These are phyloP conservation scores for Fraxinus xanthoxyloides DNA, from an alignment of 305 asterid genomes.

Conservation along the genomic window DNA sequence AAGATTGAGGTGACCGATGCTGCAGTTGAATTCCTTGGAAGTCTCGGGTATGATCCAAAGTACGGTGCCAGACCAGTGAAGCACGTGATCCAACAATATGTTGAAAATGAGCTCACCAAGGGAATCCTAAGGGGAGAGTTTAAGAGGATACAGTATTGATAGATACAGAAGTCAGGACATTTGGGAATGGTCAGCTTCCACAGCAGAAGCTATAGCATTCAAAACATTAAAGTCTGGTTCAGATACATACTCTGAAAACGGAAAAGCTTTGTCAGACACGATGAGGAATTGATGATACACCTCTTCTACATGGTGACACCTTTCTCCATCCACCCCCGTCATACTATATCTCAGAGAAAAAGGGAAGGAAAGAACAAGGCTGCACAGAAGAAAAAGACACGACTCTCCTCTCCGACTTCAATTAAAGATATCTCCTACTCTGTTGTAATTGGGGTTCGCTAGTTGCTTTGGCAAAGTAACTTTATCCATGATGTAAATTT, in stretches of 20 bases:
- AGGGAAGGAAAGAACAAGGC: neutral
- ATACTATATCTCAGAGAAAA: neutral
- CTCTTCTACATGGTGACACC: neutral
- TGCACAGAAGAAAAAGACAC: neutral
- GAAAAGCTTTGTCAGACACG: constrained; percentile 45
- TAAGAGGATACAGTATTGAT: constrained; percentile 56
- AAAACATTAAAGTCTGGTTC: constrained; percentile 39
- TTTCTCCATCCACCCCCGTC: neutral
- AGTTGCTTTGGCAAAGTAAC: neutral
- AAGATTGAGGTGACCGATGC: constrained; percentile 68
- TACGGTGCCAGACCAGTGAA: constrained; percentile 97
- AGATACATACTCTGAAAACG: constrained; percentile 39
- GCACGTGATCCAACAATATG: constrained; percentile 77
- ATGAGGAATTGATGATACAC: constrained; percentile 11
- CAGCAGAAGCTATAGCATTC: constrained; percentile 76
- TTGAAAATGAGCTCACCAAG: constrained; percentile 89
- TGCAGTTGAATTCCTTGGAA: constrained; percentile 67
- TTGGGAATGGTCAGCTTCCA: constrained; percentile 77
- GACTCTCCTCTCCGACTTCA: neutral
- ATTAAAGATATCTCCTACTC: neutral
- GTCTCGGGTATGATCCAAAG: constrained; percentile 86
- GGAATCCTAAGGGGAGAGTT: constrained; percentile 86
- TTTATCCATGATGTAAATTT: neutral
- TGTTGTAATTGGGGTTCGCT: neutral
- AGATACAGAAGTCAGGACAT: constrained; percentile 74